Base-by-base conservation (phyloP, 306 rosid genomes). In the Parietaria judaica region DNA sequence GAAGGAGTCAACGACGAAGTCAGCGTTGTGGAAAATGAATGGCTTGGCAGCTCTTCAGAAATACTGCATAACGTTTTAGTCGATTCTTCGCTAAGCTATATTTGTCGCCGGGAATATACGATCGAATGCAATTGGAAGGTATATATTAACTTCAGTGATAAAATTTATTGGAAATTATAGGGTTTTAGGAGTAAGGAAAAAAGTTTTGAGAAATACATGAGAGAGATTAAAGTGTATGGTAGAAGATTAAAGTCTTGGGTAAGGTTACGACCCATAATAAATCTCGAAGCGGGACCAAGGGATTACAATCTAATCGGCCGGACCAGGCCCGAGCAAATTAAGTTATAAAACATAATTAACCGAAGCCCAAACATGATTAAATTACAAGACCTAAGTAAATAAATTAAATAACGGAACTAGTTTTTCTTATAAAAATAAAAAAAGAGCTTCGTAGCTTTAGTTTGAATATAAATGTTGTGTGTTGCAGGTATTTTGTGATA, bases 41-140 rank as follows among this genome's bases (percentile, higher is more conserved):
- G 97, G 97, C 97, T 87, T 52, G 96, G 96, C 46, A 81, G 87
- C 77, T 71, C 84, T 61, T 78, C 89, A 66, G 85, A 83, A 49
- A 11, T 80, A 74, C 71, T 91, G 74, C 69, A 76, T 46, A 56
- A 69, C 67, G 78, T 61, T 45, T 86, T 91, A 65, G 70, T 88
- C 71, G 86, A 88, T 82, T 73, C 83, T 72, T 83, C 92, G 0
- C 77, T 85, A 61, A 81, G 80, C 71, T 81, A 78, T 75, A 67
- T 88, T 45, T 83, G 89, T 66, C 79, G 88, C 70, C 89, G 89
- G 10, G 92, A 80, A 72, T 91, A 91, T 79, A 80, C 72, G n/a
- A 67, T 91, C 69, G 85, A 83, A 34, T 91, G 98, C 60, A 91
- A 91, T 74, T 91, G 98, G 98, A 91, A 91, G 96, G 98, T 85